Evolutionary conservation across 805 yeast species (phyloP), one percentile per base, ranked within the genome.

Genomic region (Scheffersomyces ergatensis): DNA sequence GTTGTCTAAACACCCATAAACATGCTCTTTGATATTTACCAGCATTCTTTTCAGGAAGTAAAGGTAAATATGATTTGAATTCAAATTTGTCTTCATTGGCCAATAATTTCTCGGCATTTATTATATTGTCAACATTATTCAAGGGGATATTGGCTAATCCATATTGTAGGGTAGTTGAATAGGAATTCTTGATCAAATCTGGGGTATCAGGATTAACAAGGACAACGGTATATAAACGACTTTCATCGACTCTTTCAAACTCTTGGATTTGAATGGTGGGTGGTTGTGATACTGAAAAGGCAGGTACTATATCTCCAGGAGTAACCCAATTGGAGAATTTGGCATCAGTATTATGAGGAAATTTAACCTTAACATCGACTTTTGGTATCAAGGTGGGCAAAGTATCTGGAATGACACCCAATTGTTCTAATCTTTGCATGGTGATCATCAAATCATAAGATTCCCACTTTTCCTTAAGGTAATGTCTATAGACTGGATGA

Each of bases 171-270:
- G 80, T 76, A 2, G 95, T 86, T 40, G 71, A 72, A 68, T 63
- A 92, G 1, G 85, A 63, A 65, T 92, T 90, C 30, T 65, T 72
- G 34, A 62, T 73, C 40, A 87, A 53, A 55, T 89, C 89, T 13
- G 98, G 97, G 34, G 82, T 79, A 63, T 93, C 99, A 14, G 97
- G 97, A 60, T 92, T 90, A 20, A 93, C 93, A 36, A 93, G 65
- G 34, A 92, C 59, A 7, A 90, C 73, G 0, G 97, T 80, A 65
- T 89, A 93, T 40, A 78, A 66, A 44, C 79, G 80, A 9, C 71
- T 58, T n/a, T 50, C 55, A 4, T 70, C 65, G 20, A 70, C 66
- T 33, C 64, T 47, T 20, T 61, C 88, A 54, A 80, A 90, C 57
- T 87, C 93, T 51, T 83, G 83, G 36, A 92, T 72, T 57, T 80